A percentile compares a stretch with the other conserved stretches of the same genome.
Evolutionary conservation across 106 monocot species (phyloP).

Genomic region (Amphibolis antarctica): DNA sequence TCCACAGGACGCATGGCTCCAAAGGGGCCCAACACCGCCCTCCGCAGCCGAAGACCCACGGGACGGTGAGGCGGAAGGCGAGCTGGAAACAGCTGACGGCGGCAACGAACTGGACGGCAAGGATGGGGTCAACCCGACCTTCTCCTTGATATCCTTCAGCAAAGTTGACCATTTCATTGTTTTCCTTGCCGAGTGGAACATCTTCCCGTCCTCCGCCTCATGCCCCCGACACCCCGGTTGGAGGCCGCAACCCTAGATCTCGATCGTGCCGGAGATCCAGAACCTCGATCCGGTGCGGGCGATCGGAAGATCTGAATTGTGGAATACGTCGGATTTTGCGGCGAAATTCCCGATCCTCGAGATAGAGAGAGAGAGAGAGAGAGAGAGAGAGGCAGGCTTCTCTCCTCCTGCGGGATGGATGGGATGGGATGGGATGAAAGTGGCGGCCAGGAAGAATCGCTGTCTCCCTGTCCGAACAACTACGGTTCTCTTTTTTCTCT

Average conservation of each 20-base stretch:
- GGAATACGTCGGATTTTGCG: background rate
- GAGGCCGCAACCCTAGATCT: constrained; percentile 2
- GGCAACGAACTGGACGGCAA: constrained; percentile 11
- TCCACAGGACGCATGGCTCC: background rate
- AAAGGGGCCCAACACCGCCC: background rate
- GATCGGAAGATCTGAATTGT: background rate
- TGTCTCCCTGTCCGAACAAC: background rate
- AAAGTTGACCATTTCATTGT: constrained; percentile 90
- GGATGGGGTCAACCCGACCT: constrained; percentile 44
- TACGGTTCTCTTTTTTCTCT: constrained; percentile 4
- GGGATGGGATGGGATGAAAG: background rate
- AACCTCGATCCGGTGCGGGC: background rate
- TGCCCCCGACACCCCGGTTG: background rate
- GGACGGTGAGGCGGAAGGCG: background rate
- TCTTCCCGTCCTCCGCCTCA: constrained; percentile 8
- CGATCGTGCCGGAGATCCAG: background rate
- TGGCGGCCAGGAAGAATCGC: too few species aligned
- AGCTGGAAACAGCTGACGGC: constrained; percentile 4
- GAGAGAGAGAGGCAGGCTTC: background rate
- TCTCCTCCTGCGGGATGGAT: background rate
- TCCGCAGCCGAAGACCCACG: background rate
- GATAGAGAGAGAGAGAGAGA: background rate
- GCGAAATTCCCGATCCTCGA: background rate
- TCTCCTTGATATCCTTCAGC: constrained; percentile 87
- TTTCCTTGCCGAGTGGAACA: constrained; percentile 45